phyloP scores from a whole-genome alignment of 2,329 filamentous ascomycete species.

The Dendryphion nanum region DNA sequence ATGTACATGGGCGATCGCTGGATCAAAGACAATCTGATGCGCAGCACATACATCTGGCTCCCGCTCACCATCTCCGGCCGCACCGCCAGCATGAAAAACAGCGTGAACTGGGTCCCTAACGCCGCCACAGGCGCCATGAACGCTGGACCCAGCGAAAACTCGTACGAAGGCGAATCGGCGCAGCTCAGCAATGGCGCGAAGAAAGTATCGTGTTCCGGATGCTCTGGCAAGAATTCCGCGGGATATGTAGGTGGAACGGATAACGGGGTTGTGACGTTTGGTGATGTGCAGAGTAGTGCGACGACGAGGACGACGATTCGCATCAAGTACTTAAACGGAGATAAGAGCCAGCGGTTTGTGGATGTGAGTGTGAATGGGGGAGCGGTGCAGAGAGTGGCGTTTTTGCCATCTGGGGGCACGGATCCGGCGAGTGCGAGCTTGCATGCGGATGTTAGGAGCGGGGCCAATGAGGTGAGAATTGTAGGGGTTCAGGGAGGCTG shows the following conservation, averaged over 20 bases:
- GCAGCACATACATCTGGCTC: slow-evolving; percentile 65
- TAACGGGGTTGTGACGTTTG: slow-evolving; percentile 54
- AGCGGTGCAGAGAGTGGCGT: slow-evolving; percentile 50
- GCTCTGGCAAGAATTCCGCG: slow-evolving; percentile 50
- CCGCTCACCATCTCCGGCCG: slow-evolving; percentile 56
- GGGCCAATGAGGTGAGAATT: slow-evolving; percentile 52
- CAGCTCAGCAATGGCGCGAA: slow-evolving; percentile 48
- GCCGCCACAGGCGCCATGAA: slow-evolving; percentile 45
- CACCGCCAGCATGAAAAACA: slow-evolving; percentile 50
- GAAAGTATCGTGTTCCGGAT: slow-evolving; percentile 50
- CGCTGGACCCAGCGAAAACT: slow-evolving; percentile 46
- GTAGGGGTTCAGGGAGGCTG: slow-evolving; percentile 44
- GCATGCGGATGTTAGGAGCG: slow-evolving; percentile 49
- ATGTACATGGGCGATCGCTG: slow-evolving; percentile 70
- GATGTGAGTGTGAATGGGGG: slow-evolving; percentile 58
- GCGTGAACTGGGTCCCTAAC: slow-evolving; percentile 56
- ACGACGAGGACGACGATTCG: slow-evolving; percentile 52
- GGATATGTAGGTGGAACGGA: slow-evolving; percentile 48
- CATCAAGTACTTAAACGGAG: slow-evolving; percentile 58
- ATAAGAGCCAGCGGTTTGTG: slow-evolving; percentile 53
- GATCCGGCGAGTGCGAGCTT: slow-evolving; percentile 50
- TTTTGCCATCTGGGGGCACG: slow-evolving; percentile 51
- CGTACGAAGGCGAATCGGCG: slow-evolving; percentile 53
- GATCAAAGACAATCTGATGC: slow-evolving; percentile 58
- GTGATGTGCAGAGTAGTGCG: slow-evolving; percentile 44